Evolutionary conservation across 352 stramenopile species (phyloP).

Genomic region (Phytophthora macrochlamydospora): DNA sequence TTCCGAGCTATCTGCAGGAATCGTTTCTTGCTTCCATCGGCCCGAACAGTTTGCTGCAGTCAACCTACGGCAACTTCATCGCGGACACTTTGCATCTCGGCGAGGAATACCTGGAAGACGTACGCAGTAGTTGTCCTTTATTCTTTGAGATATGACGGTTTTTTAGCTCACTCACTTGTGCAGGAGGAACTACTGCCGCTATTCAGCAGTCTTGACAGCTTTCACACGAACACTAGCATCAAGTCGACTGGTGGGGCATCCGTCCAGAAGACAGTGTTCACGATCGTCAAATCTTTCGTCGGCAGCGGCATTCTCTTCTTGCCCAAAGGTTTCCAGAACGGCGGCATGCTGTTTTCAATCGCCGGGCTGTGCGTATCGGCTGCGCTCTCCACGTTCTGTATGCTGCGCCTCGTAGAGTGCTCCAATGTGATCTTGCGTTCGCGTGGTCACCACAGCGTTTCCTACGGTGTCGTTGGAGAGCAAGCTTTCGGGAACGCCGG

Average conservation of each 20-base stretch:
- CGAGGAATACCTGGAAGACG: conserved; percentile 42
- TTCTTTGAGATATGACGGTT: not conserved
- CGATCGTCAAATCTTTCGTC: conserved; percentile 72
- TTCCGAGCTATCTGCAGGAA: conserved; percentile 35
- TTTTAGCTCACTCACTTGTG: conserved; percentile 3
- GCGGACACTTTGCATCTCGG: conserved; percentile 44
- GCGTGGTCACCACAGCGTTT: conserved; percentile 34
- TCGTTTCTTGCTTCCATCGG: conserved; percentile 46
- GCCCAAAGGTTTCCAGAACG: conserved; percentile 65
- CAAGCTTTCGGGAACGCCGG: conserved; percentile 46
- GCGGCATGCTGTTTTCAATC: conserved; percentile 70
- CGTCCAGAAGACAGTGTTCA: conserved; percentile 60
- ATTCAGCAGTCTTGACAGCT: conserved; percentile 16
- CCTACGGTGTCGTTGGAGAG: conserved; percentile 59
- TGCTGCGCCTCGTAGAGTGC: conserved; percentile 59
- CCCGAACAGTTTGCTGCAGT: conserved; percentile 37
- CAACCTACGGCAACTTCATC: conserved; percentile 50
- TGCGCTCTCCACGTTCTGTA: conserved; percentile 58
- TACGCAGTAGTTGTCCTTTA: conserved; percentile 10
- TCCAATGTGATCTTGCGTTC: conserved; percentile 36
- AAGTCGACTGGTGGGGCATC: conserved; percentile 30
- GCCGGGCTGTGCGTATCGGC: conserved; percentile 52
- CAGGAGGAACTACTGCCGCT: conserved; percentile 28
- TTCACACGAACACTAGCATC: conserved; percentile 11
- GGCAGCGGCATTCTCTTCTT: conserved; percentile 68